These are phyloP conservation scores for Rutstroemia sp. DNA, from an alignment of 2,329 filamentous ascomycete genomes.

Conservation along the genomic window DNA sequence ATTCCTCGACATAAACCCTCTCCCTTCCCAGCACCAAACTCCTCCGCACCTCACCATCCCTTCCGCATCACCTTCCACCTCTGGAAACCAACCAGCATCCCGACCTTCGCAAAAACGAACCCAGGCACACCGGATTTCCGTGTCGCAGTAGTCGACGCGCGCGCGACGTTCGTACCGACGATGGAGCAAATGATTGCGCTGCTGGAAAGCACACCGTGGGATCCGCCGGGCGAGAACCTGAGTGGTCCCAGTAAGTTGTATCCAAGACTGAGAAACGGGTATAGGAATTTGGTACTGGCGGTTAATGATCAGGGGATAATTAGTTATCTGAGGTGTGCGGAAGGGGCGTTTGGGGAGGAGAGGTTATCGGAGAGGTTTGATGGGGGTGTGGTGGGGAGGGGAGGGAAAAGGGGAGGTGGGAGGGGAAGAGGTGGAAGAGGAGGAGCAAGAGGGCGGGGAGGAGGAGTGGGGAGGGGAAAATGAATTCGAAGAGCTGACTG, in stretches of 20 bases:
- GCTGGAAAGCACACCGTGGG: slow-evolving; percentile 65
- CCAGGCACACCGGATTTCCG: slow-evolving; percentile 77
- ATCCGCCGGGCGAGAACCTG: slow-evolving; percentile 42
- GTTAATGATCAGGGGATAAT: slow-evolving; percentile 85
- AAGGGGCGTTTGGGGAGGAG: slow-evolving; percentile 74
- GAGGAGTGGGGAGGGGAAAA: slow-evolving; percentile 12
- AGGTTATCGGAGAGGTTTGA: slow-evolving; percentile 57
- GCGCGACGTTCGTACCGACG: slow-evolving; percentile 63
- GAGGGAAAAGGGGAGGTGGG: slow-evolving; percentile 31
- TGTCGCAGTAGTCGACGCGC: slow-evolving; percentile 73
- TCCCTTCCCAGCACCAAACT: slow-evolving; percentile 26
- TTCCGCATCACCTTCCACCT: slow-evolving; percentile 74
- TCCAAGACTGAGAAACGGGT: slow-evolving; percentile 74
- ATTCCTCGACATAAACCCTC: slow-evolving; percentile 64
- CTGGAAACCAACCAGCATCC: slow-evolving; percentile 61
- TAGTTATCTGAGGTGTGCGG: slow-evolving; percentile 76
- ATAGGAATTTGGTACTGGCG: slow-evolving; percentile 76
- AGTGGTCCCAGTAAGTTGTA: slow-evolving; percentile 52
- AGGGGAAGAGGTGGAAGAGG: slow-evolving; percentile 33
- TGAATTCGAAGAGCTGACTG: background rate
- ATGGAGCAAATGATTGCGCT: slow-evolving; percentile 64
- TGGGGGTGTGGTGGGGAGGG: slow-evolving; percentile 32
- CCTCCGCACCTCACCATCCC: slow-evolving; percentile 35
- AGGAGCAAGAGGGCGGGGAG: slow-evolving; percentile 22
- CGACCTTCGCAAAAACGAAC: slow-evolving; percentile 67